phyloP scores from a whole-genome alignment of 345 rosid genomes.

The Psidium friedrichsthalianum region DNA sequence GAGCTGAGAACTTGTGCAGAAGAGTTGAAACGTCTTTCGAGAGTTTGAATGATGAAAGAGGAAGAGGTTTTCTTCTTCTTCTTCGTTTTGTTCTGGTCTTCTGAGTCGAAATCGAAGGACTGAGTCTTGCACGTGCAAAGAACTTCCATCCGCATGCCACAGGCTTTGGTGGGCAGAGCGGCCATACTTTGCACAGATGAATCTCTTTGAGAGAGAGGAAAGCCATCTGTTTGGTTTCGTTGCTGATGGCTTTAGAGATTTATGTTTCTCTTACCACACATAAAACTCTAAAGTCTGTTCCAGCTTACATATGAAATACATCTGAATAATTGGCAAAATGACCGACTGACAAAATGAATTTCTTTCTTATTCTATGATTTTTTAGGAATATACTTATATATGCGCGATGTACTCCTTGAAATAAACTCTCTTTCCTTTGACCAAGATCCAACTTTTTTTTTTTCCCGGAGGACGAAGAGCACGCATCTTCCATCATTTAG shows the following conservation, averaged over 20 bases:
- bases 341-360: not conserved
- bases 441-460: not conserved
- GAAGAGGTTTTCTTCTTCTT: not conserved
- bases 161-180: conserved; percentile 18
- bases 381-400: not conserved
- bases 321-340: not conserved
- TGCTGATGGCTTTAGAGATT: not conserved
- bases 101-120: not conserved
- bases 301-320: not conserved
- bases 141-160: conserved; percentile 47
- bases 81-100: not conserved
- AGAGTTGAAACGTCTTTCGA: not conserved
- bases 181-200: conserved; percentile 27
- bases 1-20: not conserved
- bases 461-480: not conserved
- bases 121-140: conserved; percentile 14
- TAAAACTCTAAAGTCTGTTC: not conserved
- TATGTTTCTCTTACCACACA: not conserved
- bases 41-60: not conserved
- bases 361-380: not conserved
- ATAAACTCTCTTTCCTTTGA: not conserved
- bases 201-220: not conserved
- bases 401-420: not conserved
- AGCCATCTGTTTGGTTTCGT: not conserved
- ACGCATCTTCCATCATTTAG: not conserved